A percentile compares a stretch with the other conserved stretches of the same genome.
These are phyloP conservation scores for Vickermania spadyakhi DNA, from an alignment of 208 protist genomes.

Conservation along the genomic window DNA sequence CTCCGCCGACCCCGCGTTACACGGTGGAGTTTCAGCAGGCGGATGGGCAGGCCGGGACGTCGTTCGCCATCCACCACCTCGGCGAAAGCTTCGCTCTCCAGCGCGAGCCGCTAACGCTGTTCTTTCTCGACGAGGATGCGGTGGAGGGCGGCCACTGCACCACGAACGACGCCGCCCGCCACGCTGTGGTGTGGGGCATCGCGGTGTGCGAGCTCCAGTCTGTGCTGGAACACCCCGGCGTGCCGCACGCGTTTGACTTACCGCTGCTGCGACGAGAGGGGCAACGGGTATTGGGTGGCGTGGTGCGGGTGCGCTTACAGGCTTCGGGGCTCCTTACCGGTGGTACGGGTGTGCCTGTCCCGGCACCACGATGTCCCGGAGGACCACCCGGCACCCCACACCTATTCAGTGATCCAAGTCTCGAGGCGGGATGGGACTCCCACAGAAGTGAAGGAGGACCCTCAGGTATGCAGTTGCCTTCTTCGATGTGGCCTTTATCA, in stretches of 20 bases:
- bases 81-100: slow-evolving; percentile 29
- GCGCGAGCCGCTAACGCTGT: slow-evolving; percentile 72
- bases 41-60: slow-evolving; percentile 12
- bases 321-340: slow-evolving; percentile 10
- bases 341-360: too few relatives aligned
- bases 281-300: slow-evolving; percentile 25
- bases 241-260: slow-evolving; percentile 27
- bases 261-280: slow-evolving; percentile 45
- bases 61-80: slow-evolving; percentile 29
- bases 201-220: slow-evolving; percentile 57
- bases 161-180: not conserved
- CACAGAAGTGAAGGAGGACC: too few relatives aligned
- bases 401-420: too few relatives aligned
- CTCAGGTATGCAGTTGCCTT: too few relatives aligned
- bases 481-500: too few relatives aligned
- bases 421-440: too few relatives aligned
- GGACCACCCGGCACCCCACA: too few relatives aligned
- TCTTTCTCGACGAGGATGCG: slow-evolving; percentile 71
- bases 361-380: too few relatives aligned
- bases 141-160: slow-evolving; percentile 9
- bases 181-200: slow-evolving; percentile 53
- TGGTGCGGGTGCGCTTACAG: slow-evolving; percentile 44
- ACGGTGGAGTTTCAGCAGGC: slow-evolving; percentile 44
- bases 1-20: slow-evolving; percentile 50
- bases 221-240: slow-evolving; percentile 33